phyloP scores from a whole-genome alignment of 169 alveolate genomes.

The Plasmodium malariae region DNA sequence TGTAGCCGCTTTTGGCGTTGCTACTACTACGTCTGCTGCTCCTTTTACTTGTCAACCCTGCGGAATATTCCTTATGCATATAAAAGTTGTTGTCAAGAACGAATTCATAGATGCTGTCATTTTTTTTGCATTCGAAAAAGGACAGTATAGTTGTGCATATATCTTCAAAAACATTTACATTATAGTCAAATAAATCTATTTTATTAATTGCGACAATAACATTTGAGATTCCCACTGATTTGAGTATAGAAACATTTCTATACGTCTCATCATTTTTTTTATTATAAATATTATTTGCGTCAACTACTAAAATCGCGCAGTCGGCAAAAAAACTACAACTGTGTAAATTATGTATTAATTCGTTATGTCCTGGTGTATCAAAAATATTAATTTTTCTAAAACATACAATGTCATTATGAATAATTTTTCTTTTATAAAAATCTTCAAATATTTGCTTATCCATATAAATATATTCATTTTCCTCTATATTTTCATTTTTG shows the following conservation, averaged over 20 bases:
- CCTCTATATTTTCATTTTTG: neutral
- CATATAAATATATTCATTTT: conserved; percentile 26
- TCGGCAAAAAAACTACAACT: conserved; percentile 84
- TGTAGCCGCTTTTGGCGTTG: neutral
- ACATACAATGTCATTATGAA: conserved; percentile 29
- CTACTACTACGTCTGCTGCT: too few species aligned
- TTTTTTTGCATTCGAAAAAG: conserved; percentile 37
- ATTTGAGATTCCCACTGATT: conserved; percentile 81
- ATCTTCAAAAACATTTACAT: conserved; percentile 38
- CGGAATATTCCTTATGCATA: neutral
- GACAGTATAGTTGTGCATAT: conserved; percentile 54
- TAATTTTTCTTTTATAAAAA: conserved; percentile 9
- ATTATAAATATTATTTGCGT: conserved; percentile 79
- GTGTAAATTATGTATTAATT: conserved; percentile 81
- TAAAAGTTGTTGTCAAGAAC: conserved; percentile 65
- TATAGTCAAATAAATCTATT: conserved; percentile 80
- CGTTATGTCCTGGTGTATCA: conserved; percentile 87
- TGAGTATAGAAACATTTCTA: conserved; percentile 77
- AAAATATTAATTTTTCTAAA: conserved; percentile 80
- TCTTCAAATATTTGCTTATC: conserved; percentile 39
- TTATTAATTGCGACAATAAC: conserved; percentile 82
- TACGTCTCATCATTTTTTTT: conserved; percentile 79
- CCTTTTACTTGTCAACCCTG: neutral
- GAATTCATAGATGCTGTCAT: conserved; percentile 54
- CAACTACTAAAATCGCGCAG: conserved; percentile 82